Percentiles rank a stretch among this genome's conserved stretches.
Evolutionary conservation across 345 rosid genomes (phyloP).

Genomic region (Lumnitzera littorea): DNA sequence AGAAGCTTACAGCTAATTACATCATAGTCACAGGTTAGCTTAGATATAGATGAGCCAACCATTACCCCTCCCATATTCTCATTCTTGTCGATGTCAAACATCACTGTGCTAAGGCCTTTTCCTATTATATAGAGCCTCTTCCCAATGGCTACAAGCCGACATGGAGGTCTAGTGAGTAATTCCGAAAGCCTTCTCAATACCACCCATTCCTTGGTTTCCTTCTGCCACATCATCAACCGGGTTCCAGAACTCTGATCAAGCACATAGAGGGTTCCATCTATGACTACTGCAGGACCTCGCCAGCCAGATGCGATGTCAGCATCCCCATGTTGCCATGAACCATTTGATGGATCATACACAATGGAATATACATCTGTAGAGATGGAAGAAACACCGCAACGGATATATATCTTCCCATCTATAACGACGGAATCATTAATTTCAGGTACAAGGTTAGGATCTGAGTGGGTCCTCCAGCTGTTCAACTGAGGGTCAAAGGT

Average conservation of each 20-base stretch:
- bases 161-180: slow-evolving; percentile 56
- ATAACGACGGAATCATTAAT: slow-evolving; percentile 61
- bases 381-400: slow-evolving; percentile 26
- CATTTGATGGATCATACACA: slow-evolving; percentile 38
- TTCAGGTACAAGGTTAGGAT: slow-evolving; percentile 35
- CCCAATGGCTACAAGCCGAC: slow-evolving; percentile 58
- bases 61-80: slow-evolving; percentile 48
- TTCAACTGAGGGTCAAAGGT: slow-evolving; percentile 42
- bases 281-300: slow-evolving; percentile 72
- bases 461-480: slow-evolving; percentile 32
- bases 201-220: slow-evolving; percentile 51
- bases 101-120: slow-evolving; percentile 60
- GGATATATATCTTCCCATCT: slow-evolving; percentile 58
- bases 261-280: slow-evolving; percentile 56
- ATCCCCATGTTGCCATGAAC: slow-evolving; percentile 59
- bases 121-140: slow-evolving; percentile 57
- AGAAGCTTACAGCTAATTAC: slow-evolving; percentile 49
- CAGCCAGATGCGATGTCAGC: slow-evolving; percentile 63
- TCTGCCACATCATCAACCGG: slow-evolving; percentile 60
- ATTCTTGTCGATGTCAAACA: slow-evolving; percentile 42
- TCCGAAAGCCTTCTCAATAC: slow-evolving; percentile 58
- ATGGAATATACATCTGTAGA: slow-evolving; percentile 28
- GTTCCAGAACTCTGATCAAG: slow-evolving; percentile 73
- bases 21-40: slow-evolving; percentile 31
- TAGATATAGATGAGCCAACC: slow-evolving; percentile 61